Base-by-base conservation (phyloP, 2,329 filamentous ascomycete species). In the Dactylonectria macrodidyma region DNA sequence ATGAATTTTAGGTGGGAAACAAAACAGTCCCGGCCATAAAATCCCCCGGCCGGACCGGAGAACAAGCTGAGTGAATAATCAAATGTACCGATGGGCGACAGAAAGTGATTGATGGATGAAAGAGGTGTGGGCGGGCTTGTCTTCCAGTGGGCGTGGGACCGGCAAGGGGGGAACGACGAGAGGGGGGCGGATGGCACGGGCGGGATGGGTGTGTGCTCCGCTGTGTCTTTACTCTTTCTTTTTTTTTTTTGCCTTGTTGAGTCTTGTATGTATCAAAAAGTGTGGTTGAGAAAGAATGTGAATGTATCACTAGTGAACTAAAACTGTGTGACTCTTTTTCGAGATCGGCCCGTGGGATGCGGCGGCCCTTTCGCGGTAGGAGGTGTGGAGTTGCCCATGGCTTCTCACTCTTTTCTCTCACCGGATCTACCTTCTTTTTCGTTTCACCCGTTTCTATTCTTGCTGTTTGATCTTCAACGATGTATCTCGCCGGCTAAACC, bases 291-390 rank as follows among this genome's bases (percentile, higher is more conserved):
- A 44, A 19, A 19, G 33, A 5, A 16, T 14, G 44, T 26, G 46
- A 30, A 30, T 47, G 58, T 46, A 16, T n/a, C 5, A 14, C 36
- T 11, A 12, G 10, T 11, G 14, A 11, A 46, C 24, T 47, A 68
- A 12, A 11, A 46, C 24, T 47, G 70, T 50, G 51, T 26, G 48
- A 64, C 50, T 60, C 26, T 61, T 55, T 66, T 48, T 65, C 55
- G 64, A 74, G 68, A 76, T 75, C 71, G 74, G 74, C 73, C 74
- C 73, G 74, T 75, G 46, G 62, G 56, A 68, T 59, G 52, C 64
- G 48, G 59, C 55, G 56, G 65, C 64, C 61, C 61, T 69, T 58
- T 59, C 60, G 56, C 57, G 60, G 61, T 56, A 44, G 57, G 63
- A 61, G 63, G 63, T 66, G 63, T 66, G 63, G 63, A 66, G 63